A percentile compares a stretch with the other conserved stretches of the same genome.
Conservation (phyloP, 805 yeast species). For the Metschnikowia chrysomelidarum region DNA sequence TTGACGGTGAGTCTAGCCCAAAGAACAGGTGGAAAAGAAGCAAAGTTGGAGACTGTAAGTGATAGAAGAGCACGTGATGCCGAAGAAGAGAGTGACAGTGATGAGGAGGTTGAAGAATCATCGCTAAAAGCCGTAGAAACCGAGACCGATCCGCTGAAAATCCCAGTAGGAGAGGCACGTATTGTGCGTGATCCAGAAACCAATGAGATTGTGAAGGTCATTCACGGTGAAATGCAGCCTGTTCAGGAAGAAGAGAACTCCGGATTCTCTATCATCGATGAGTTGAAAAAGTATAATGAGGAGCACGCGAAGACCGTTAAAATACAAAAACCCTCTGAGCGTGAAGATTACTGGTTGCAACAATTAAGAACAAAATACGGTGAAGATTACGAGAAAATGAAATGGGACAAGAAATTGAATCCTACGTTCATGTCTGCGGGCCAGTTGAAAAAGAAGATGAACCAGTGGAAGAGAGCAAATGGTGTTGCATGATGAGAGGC, state of each 20-base stretch:
- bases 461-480: slow-evolving; percentile 57
- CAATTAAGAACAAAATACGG: slow-evolving; percentile 74
- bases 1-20: slow-evolving; percentile 53
- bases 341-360: slow-evolving; percentile 75
- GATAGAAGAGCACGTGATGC: slow-evolving; percentile 26
- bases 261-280: slow-evolving; percentile 48
- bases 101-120: slow-evolving; percentile 21
- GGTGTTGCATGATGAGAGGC: no score
- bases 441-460: slow-evolving; percentile 69
- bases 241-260: slow-evolving; percentile 28
- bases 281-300: slow-evolving; percentile 54
- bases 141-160: slow-evolving; percentile 54
- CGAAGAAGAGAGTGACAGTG: slow-evolving; percentile 13
- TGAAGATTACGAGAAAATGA: slow-evolving; percentile 85
- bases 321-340: slow-evolving; percentile 58
- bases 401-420: slow-evolving; percentile 85
- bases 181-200: slow-evolving; percentile 62
- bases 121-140: slow-evolving; percentile 37
- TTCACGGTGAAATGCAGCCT: slow-evolving; percentile 63
- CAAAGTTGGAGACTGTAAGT: slow-evolving; percentile 41
- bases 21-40: slow-evolving; percentile 75
- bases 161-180: slow-evolving; percentile 78
- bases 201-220: slow-evolving; percentile 63
- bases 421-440: slow-evolving; percentile 82
- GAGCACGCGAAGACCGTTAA: slow-evolving; percentile 47